Base-by-base conservation (phyloP, 441 rosid species). In the Rhodomyrtus psidioides region DNA sequence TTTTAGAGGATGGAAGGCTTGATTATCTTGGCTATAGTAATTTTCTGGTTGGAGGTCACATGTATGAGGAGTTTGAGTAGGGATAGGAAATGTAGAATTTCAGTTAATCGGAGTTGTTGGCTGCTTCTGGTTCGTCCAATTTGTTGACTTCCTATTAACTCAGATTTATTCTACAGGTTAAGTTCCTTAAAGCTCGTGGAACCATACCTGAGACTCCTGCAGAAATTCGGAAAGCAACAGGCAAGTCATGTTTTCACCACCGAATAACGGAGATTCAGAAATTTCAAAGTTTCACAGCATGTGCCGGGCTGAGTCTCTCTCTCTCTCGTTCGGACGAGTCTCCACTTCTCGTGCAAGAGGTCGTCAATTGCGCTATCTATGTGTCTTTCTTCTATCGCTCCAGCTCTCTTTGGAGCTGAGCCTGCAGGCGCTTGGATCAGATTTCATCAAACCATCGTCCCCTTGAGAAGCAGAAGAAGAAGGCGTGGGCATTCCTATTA, bases 101-200 rank as follows among this genome's bases (percentile, higher is more conserved):
- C 12, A 70, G n/a, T 34, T 70, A 19, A 39, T 39, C 6, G 30
- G 17, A n/a, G 49, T 39, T 39, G 79, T 39, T 70, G 79, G 49
- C 79, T 70, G 10, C n/a, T 70, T 70, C 79, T 70, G 16, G 49
- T 65, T 49, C 26, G 23, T 70, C 79, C 79, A 70, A 34, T 34
- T 70, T 49, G 39, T 10, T 70, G 49, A 70, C 79, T 39, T 39
- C n/a, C 49, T 21, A 70, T 14, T 70, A 39, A 70, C 2, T 70
- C 79, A 39, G 60, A 24, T 17, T 85, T 81, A 24, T 83, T 70
- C 53, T 84, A 87, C 88, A 97, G 99, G 98, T 99, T 56, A 94
- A 92, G 88, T 93, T 96, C 92, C 95, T 97, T 81, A 96, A 95
- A 91, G 97, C 95, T 85, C 95, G 98, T 86, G 99, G 99, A 55